Percentiles rank a stretch among this genome's conserved stretches.
Conservation (phyloP, 139 green algal genomes). For the Asterochloris erici region DNA sequence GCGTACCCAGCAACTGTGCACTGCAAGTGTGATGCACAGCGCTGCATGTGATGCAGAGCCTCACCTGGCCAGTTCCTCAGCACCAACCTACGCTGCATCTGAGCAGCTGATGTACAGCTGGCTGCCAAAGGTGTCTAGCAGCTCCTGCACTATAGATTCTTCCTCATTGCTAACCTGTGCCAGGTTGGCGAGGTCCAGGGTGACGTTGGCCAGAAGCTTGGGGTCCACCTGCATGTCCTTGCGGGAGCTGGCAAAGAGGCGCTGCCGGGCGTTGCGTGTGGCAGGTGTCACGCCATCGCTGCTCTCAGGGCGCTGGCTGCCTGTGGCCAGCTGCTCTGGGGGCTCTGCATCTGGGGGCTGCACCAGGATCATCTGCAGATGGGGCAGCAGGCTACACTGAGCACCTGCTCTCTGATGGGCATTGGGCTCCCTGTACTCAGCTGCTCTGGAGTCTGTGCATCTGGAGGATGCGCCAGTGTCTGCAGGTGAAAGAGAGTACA, state of each 20-base stretch:
- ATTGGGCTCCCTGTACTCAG: neutral
- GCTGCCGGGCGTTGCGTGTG: slow-evolving; percentile 57
- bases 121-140: too few relatives aligned
- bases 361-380: slow-evolving; percentile 54
- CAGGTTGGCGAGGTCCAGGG: slow-evolving; percentile 6
- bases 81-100: too few relatives aligned
- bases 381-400: too few relatives aligned
- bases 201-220: slow-evolving; percentile 38
- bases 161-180: slow-evolving; percentile 24
- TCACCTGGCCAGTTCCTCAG: too few relatives aligned
- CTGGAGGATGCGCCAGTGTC: slow-evolving; percentile 45
- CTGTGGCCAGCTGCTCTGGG: neutral
- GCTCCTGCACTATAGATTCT: too few relatives aligned
- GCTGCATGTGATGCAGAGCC: too few relatives aligned
- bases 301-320: slow-evolving; percentile 25
- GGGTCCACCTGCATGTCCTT: slow-evolving; percentile 25
- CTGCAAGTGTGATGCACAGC: too few relatives aligned
- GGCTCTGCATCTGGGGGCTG: slow-evolving; percentile 4
- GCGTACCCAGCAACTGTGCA: too few relatives aligned
- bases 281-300: slow-evolving; percentile 73
- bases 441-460: neutral
- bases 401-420: neutral
- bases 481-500: slow-evolving; percentile 2
- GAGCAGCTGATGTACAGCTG: too few relatives aligned
- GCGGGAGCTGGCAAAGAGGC: slow-evolving; percentile 50